phyloP scores from a whole-genome alignment of 495 filamentous ascomycete species.

The Tuber microsphaerosporum region DNA sequence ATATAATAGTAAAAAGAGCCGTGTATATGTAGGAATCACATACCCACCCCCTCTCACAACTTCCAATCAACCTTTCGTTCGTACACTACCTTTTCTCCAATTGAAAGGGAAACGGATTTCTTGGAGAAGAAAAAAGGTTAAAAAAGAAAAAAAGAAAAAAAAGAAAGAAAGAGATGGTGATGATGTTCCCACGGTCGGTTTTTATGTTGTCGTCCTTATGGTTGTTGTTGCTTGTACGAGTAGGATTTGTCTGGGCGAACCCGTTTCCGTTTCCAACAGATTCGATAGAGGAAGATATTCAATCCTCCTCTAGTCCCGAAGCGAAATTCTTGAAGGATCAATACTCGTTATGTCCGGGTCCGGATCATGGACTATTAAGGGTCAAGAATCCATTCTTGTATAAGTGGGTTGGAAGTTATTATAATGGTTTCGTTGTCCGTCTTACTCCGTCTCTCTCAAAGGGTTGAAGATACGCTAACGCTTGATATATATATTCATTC shows the following conservation, averaged over 20 bases:
- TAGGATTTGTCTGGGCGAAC: neutral
- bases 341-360: neutral
- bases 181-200: neutral
- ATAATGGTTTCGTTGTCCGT: neutral
- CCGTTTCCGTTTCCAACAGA: neutral
- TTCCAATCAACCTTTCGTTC: too few relatives aligned
- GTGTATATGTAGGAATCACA: neutral
- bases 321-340: neutral
- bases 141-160: neutral
- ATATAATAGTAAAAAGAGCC: neutral
- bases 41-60: neutral
- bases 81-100: neutral
- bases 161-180: neutral
- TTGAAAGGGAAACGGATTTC: neutral
- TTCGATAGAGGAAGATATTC: neutral
- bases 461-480: neutral
- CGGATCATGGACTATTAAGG: neutral
- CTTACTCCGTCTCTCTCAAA: neutral
- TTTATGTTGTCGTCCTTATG: neutral
- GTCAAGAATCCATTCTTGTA: neutral
- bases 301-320: neutral
- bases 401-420: neutral
- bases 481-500: too few relatives aligned
- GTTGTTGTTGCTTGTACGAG: neutral
- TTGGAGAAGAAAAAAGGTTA: neutral